These are phyloP conservation scores for Solanum piurae DNA, from an alignment of 257 asterid species.

Conservation along the genomic window DNA sequence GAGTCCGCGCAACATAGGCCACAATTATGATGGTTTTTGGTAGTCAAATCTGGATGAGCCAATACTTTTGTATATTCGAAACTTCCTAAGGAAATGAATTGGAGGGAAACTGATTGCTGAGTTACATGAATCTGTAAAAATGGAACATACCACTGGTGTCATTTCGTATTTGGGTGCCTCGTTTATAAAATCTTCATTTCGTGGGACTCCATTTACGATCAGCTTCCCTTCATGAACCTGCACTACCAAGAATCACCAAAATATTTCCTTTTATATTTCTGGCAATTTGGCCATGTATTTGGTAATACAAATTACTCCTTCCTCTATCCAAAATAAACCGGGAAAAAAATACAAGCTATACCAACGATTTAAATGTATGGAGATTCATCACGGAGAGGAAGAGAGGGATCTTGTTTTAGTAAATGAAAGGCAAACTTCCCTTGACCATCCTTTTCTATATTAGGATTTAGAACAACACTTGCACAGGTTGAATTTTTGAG, in stretches of 20 bases:
- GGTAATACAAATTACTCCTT: neutral
- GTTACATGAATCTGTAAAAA: neutral
- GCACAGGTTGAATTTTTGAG: neutral
- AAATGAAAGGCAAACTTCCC: neutral
- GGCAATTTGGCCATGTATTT: neutral
- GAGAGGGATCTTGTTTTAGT: neutral
- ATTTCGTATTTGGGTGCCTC: slow-evolving; percentile 11
- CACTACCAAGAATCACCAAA: neutral
- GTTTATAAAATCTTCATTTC: slow-evolving; percentile 3
- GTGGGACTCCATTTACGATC: neutral
- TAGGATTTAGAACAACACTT: neutral
- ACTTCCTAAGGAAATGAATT: neutral
- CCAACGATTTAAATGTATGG: neutral
- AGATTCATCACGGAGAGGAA: neutral
- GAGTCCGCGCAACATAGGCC: neutral
- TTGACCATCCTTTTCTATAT: neutral
- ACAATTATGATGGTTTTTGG: neutral
- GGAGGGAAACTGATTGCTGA: neutral
- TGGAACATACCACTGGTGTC: slow-evolving; percentile 6
- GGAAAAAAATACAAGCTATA: neutral
- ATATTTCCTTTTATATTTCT: neutral
- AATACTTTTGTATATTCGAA: neutral
- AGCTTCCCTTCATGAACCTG: slow-evolving; percentile 14
- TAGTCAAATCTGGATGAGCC: neutral
- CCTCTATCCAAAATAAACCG: neutral